Evolutionary conservation across 2,329 filamentous ascomycete species (phyloP).

Genomic region (Diaporthe australafricana): DNA sequence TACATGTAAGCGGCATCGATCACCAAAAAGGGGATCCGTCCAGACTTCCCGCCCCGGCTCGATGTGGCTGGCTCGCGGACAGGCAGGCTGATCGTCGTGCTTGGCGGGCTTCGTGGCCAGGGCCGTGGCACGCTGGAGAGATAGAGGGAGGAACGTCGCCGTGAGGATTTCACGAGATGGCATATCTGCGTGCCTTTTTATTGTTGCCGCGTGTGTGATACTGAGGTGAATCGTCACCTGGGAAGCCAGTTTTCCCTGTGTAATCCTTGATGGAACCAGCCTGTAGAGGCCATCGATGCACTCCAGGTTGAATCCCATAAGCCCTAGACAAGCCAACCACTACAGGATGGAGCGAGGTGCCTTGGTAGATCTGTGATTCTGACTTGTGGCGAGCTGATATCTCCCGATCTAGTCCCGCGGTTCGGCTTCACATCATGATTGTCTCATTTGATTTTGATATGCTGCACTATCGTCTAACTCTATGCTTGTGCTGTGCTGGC

Average conservation of each 20-base stretch:
- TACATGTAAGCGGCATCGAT: background rate
- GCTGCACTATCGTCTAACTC: conserved; percentile 17
- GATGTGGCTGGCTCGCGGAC: background rate
- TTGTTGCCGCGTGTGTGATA: background rate
- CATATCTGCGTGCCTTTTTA: background rate
- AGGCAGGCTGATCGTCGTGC: background rate
- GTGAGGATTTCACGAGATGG: background rate
- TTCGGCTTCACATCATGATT: background rate
- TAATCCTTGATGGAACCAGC: background rate
- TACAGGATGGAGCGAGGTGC: background rate
- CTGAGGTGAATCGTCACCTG: background rate
- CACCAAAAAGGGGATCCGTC: background rate
- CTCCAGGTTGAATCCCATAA: background rate
- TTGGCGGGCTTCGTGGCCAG: background rate
- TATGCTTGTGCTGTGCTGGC: conserved; percentile 18
- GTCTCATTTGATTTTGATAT: background rate
- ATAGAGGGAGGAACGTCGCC: background rate
- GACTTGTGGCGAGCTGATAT: background rate
- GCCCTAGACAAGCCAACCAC: background rate
- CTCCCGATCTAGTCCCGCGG: background rate
- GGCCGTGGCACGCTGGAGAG: background rate
- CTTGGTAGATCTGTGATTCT: background rate
- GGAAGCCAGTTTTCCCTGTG: no score
- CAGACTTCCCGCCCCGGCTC: conserved; percentile 7
- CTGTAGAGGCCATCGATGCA: background rate